Base-by-base conservation (phyloP, 176 grass and related monocot species). In the Bolboschoenus planiculmis region DNA sequence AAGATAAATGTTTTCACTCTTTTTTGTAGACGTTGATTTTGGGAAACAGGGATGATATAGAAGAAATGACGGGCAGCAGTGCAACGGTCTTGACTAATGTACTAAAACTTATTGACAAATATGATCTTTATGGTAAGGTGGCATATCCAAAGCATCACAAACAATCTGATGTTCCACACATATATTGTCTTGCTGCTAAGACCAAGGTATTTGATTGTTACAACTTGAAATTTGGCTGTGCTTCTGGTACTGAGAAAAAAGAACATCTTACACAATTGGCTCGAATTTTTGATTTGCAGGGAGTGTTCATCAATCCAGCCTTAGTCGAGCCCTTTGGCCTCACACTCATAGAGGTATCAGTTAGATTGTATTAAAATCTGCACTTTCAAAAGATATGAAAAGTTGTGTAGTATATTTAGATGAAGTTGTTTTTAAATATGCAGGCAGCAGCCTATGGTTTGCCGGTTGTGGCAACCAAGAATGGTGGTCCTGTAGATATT, bases 111-210 rank as follows among this genome's bases (percentile, higher is more conserved):
- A 90, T 98, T 53, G 95, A 98, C 58, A 88, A 85, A 3, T 98
- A 98, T 60, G 92, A 95, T 71, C 85, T 98, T 4, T 98, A 98
- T 62, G 95, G 95, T n/a, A 91, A 87, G 82, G 95, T 98, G 18
- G 92, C 95, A 0, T 98, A 98, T 51, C 95, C 95, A 0, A 98
- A 98, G 87, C 95, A 93, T 78, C 95, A 98, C 87, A 98, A 89
- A 58, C 95, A 98, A 83, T 87, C 65, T 15, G 95, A 98, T 63
- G 95, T 98, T 65, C 95, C 90, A 1, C 87, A 91, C 43, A 95
- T 98, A 15, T 98, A 98, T 85, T 90, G 92, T 30, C 90, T 93
- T 4, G 95, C 95, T 30, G 90, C 92, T 14, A 95, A 98, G 70
- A 98, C 90, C 2, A 98, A 98, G 92, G 94, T 93, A 83, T 40